These are phyloP conservation scores for Kitagawia praeruptora DNA, from an alignment of 129 eudicot species.

Conservation along the genomic window DNA sequence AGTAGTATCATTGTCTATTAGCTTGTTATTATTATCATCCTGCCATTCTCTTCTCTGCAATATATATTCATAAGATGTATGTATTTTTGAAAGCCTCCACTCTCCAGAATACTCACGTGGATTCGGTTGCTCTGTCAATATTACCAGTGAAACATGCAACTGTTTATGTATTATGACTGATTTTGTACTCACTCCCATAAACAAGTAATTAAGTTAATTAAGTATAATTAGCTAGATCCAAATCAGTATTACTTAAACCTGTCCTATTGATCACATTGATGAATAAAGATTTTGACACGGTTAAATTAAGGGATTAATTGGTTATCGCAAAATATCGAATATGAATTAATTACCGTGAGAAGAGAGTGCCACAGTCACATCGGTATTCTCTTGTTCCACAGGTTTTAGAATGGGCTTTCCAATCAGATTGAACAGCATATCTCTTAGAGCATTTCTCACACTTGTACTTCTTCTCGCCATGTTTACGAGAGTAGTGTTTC, in stretches of 20 bases:
- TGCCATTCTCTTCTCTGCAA: neutral
- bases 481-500: slow-evolving; percentile 74
- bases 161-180: neutral
- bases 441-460: slow-evolving; percentile 76
- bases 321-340: too few species aligned
- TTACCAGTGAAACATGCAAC: slow-evolving; percentile 3
- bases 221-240: slow-evolving; percentile 3
- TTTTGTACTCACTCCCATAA: neutral
- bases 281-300: neutral
- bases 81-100: slow-evolving; percentile 3
- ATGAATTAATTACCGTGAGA: slow-evolving; percentile 45
- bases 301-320: neutral
- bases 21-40: slow-evolving; percentile 4
- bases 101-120: neutral
- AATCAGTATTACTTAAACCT: neutral
- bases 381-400: slow-evolving; percentile 76
- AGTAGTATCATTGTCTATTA: slow-evolving; percentile 13
- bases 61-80: neutral
- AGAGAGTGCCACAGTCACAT: slow-evolving; percentile 81
- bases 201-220: neutral
- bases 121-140: neutral
- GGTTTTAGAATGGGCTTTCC: slow-evolving; percentile 90
- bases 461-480: slow-evolving; percentile 81
- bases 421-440: slow-evolving; percentile 79
- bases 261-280: neutral